phyloP scores from a whole-genome alignment of 257 asterid species.

The Knoxia roxburghii region DNA sequence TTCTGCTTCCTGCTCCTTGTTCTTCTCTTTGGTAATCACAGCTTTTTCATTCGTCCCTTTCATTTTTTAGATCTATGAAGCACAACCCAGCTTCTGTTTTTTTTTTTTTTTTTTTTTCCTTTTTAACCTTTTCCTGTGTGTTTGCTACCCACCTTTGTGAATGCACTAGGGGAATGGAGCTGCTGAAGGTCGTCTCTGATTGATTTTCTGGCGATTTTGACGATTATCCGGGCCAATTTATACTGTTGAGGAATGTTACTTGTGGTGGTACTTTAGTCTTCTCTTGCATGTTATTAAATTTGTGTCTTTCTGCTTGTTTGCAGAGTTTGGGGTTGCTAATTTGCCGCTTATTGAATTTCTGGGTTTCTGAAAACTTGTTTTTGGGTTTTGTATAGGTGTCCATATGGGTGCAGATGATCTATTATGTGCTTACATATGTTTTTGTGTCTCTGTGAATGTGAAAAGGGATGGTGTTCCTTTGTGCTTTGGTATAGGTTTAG shows the following conservation, averaged over 20 bases:
- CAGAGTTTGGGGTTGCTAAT: neutral
- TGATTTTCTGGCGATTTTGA: neutral
- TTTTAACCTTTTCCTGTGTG: neutral
- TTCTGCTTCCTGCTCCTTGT: slow-evolving; percentile 13
- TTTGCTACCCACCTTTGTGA: neutral
- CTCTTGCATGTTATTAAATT: slow-evolving; percentile 9
- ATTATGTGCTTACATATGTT: neutral
- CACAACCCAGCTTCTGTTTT: neutral
- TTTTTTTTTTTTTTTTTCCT: neutral
- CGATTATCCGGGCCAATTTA: neutral
- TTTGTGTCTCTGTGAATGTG: neutral
- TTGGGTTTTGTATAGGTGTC: neutral
- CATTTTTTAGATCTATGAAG: slow-evolving; percentile 61
- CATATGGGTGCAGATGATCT: neutral
- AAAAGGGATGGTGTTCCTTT: neutral
- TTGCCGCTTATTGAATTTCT: neutral
- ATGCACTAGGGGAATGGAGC: slow-evolving; percentile 12
- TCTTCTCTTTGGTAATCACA: slow-evolving; percentile 21
- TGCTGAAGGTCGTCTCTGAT: slow-evolving; percentile 15
- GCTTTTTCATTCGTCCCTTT: slow-evolving; percentile 30
- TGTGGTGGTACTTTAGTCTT: neutral
- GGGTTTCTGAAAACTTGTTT: neutral
- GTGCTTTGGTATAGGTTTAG: neutral
- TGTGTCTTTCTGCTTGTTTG: neutral
- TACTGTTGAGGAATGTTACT: slow-evolving; percentile 17